Percentiles rank a stretch among this genome's conserved stretches.
Conservation (phyloP, 225 moss, liverwort and hornwort genomes). For the Rhytidiadelphus loreus region DNA sequence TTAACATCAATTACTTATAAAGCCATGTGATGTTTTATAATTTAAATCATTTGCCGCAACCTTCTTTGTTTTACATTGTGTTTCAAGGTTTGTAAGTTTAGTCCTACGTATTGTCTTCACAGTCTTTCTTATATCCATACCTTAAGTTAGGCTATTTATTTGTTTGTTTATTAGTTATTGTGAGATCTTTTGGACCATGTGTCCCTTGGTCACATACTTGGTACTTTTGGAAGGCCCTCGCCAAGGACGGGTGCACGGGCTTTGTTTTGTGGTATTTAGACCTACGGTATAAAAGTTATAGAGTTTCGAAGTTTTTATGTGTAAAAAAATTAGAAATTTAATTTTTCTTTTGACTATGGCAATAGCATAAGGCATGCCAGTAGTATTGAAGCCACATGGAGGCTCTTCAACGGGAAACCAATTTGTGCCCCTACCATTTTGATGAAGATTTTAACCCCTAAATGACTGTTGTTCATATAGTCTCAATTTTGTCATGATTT, state of each 20-base stretch:
- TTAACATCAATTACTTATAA: background rate
- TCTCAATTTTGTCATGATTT: accelerated
- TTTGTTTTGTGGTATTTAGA: no score
- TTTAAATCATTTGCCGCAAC: background rate
- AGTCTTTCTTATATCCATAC: background rate
- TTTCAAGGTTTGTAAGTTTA: background rate
- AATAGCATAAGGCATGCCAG: no score
- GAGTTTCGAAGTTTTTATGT: no score
- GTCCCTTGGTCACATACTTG: no score
- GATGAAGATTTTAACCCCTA: background rate
- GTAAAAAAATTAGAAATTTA: no score
- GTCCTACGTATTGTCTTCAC: background rate
- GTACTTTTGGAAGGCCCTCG: no score
- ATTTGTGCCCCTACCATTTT: background rate
- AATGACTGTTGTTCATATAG: accelerated
- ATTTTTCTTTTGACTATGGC: no score
- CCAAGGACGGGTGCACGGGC: no score
- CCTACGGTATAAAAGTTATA: no score
- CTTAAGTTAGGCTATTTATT: no score
- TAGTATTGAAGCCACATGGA: accelerated
- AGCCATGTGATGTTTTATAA: background rate
- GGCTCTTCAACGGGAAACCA: background rate
- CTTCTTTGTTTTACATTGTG: background rate
- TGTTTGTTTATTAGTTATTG: no score
- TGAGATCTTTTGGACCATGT: no score